Conservation (phyloP, 768 basidiomycete genomes). For the Boletus rubropictus region DNA sequence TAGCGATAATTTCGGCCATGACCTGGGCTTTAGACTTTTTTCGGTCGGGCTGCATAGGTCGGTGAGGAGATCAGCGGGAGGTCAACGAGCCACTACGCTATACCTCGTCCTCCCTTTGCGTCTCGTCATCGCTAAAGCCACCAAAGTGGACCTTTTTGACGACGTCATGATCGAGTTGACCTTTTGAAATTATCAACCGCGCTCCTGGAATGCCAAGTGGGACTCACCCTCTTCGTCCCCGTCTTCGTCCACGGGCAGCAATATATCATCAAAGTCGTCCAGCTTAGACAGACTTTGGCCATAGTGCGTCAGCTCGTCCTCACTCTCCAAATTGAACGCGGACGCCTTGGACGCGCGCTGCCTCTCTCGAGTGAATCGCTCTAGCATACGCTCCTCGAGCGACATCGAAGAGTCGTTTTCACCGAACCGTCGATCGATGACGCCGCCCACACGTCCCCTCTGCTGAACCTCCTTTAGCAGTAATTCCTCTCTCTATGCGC, state of each 20-base stretch:
- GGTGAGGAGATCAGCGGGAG: neutral
- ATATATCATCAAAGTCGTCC: conserved; percentile 77
- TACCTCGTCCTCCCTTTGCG: conserved; percentile 48
- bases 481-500: conserved; percentile 69
- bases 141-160: conserved; percentile 78
- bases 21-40: conserved; percentile 95
- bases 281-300: conserved; percentile 81
- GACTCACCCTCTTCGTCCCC: conserved; percentile 42
- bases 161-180: conserved; percentile 60
- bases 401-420: conserved; percentile 90
- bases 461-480: conserved; percentile 84
- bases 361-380: conserved; percentile 89
- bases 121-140: conserved; percentile 72
- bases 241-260: conserved; percentile 49
- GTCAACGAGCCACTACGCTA: conserved; percentile 12
- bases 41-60: conserved; percentile 52
- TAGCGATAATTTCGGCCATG: conserved; percentile 96
- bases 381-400: conserved; percentile 95
- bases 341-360: conserved; percentile 71
- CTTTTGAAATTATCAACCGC: conserved; percentile 30
- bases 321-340: conserved; percentile 87
- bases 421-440: conserved; percentile 92
- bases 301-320: conserved; percentile 87
- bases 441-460: conserved; percentile 76
- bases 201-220: neutral